Conservation (phyloP, 192 early-diverging fungal genomes). For the Coemansia sp. region DNA sequence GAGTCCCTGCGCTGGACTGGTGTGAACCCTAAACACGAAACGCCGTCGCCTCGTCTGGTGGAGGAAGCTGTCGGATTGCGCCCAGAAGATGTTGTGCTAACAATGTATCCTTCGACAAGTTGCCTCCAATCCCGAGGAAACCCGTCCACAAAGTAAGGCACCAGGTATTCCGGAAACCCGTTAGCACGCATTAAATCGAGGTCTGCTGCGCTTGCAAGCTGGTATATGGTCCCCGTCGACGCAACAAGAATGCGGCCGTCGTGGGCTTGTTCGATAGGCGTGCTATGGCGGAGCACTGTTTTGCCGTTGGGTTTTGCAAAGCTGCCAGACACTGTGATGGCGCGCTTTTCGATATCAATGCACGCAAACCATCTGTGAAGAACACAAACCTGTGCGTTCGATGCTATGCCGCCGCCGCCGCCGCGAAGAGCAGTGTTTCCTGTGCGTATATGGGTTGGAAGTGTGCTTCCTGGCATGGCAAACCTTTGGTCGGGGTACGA, state of each 20-base stretch:
- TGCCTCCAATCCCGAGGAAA: slow-evolving; percentile 37
- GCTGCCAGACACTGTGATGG: slow-evolving; percentile 30
- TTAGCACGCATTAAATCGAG: slow-evolving; percentile 31
- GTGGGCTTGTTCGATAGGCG: slow-evolving; percentile 21
- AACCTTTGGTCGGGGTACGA: slow-evolving; percentile 10
- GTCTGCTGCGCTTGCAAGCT: slow-evolving; percentile 28
- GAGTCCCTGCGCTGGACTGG: slow-evolving; percentile 10
- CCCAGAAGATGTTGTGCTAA: not conserved
- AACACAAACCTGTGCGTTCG: slow-evolving; percentile 9
- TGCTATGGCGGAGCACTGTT: slow-evolving; percentile 29
- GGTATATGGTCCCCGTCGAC: slow-evolving; percentile 23
- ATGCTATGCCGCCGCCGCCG: not conserved
- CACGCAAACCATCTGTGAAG: slow-evolving; percentile 27
- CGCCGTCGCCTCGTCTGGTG: slow-evolving; percentile 11
- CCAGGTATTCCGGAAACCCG: slow-evolving; percentile 35
- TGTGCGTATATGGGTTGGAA: slow-evolving; percentile 28
- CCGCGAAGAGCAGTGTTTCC: slow-evolving; percentile 2
- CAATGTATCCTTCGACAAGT: slow-evolving; percentile 22
- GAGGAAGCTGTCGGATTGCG: not conserved
- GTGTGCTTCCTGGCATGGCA: slow-evolving; percentile 35
- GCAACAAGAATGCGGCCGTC: slow-evolving; percentile 21
- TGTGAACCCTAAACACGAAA: not conserved
- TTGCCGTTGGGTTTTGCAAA: slow-evolving; percentile 25
- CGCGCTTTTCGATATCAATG: slow-evolving; percentile 19
- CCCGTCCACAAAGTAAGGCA: slow-evolving; percentile 28